Base-by-base conservation (phyloP, 345 rosid genomes). In the Brassica nigra region DNA sequence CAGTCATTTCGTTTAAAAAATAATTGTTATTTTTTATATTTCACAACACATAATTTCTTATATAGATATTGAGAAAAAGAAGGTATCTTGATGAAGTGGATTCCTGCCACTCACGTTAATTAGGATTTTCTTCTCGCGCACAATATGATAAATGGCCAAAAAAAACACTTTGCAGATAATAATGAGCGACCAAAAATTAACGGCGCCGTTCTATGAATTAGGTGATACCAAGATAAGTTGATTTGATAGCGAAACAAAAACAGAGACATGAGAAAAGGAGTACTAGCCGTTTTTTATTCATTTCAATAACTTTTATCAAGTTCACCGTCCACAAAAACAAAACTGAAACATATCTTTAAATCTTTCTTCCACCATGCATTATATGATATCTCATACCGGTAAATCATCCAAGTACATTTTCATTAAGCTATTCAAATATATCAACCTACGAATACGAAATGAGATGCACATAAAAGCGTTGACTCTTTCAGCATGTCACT, bases 161-260 rank as follows among this genome's bases (percentile, higher is more conserved):
- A 44, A 44, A 5, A 15, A 39, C 44, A 54, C 58, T 54, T 9
- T 18, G 29, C 29, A 18, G 29, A 18, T 18, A 57, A 57, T 57
- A 10, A 57, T 1, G 5, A 20, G 27, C 5, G 29, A 20, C 11
- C 29, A 57, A 57, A 30, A 39, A 61, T 15, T 2, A 61, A 72
- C 68, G 76, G 76, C 67, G 57, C 76, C 67, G 36, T 37, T 59
- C 6, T 59, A n/a, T 27, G 27, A 59, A 23, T 71, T 20, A 34
- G 37, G 39, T 14, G 34, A 9, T 18, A 7, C 47, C 44, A 33
- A 33, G 39, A 15, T n/a, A 27, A 33, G 36, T 15, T 33, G 27
- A 64, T 64, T 64, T 64, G 28, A 64, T 64, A 64, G 47, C 31
- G 65, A 33, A 15, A 31, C 6, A 29, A 29, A 63, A 64, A 15